Evolutionary conservation across 768 basidiomycete species (phyloP), one percentile per base, ranked within the genome.

Genomic region (Flagelloscypha sp.): DNA sequence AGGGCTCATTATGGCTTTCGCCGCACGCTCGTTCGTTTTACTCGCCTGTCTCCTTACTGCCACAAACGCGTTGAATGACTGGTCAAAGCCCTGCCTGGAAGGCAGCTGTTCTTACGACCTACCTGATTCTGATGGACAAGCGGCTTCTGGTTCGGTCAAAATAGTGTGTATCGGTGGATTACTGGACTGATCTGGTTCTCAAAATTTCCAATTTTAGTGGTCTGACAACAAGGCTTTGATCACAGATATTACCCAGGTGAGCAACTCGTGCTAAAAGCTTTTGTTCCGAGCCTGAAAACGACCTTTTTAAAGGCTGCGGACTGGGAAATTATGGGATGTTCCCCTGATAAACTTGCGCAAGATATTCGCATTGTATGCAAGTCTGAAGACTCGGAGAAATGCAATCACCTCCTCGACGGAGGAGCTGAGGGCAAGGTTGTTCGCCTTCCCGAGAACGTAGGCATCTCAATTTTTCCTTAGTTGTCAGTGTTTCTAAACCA

Each of bases 301-400:
- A 33, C 32, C 13, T 18, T 22, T 22, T 33, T 33, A 2, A 9
- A 44, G 6, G 68, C 69, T 5, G 72, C 65, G 13, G 74, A 72
- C 17, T 76, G 72, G 72, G 55, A 60, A 19, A 70, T 74, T 27
- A 44, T 73, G 13, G 61, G 56, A 24, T 76, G 74, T 46, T 53
- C 60, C 25, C 38, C 46, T 1, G 23, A 36, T 19, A 36, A 19
- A 13, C 24, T 45, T 18, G 18, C 37, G 18, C 47, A 48, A 30
- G 41, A 43, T 31, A 48, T 48, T 33, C 41, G 47, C 1, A 38
- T 48, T 17, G 47, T 48, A 1, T 48, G 47, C 28, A 31, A 20
- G 17, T 31, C 21, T 25, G 28, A 40, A 7, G n/a, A 36, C 25
- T 17, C 13, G 8, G 27, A 37, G 4, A 33, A 47, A 9, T 53